A percentile compares a stretch with the other conserved stretches of the same genome.
These are phyloP conservation scores for Dendrobium catenatum DNA, from an alignment of 106 monocot species.

Conservation along the genomic window DNA sequence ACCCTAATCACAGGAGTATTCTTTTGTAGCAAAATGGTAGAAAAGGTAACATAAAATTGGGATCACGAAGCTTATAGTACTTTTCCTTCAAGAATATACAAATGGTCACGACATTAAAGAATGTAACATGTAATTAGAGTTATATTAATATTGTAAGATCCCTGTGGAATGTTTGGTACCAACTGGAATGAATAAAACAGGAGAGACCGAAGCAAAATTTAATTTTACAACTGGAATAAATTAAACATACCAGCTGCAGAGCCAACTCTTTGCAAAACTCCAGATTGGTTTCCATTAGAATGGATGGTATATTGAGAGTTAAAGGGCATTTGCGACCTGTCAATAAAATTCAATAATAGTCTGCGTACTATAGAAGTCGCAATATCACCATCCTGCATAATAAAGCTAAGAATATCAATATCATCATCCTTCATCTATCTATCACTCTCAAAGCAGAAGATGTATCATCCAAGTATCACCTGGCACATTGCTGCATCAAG, in stretches of 20 bases:
- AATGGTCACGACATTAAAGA: background rate
- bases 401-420: background rate
- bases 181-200: too few relatives aligned
- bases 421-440: background rate
- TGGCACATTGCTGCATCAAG: conserved; percentile 92
- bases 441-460: background rate
- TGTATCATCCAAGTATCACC: conserved; percentile 24
- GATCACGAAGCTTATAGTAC: background rate
- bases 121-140: background rate
- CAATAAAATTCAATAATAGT: conserved; percentile 68
- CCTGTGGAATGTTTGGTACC: background rate
- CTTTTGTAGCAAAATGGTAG: background rate
- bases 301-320: conserved; percentile 42
- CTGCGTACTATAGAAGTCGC: conserved; percentile 68
- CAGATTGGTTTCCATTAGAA: conserved; percentile 53
- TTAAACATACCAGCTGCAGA: conserved; percentile 79
- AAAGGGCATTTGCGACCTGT: conserved; percentile 50
- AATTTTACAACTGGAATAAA: background rate
- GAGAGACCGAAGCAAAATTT: background rate
- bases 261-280: conserved; percentile 90
- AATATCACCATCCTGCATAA: conserved; percentile 56
- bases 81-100: background rate
- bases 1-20: background rate
- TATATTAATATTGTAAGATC: background rate
- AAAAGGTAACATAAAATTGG: background rate